Conservation (phyloP, 78 protist species). For the Emiliania huxleyi region DNA sequence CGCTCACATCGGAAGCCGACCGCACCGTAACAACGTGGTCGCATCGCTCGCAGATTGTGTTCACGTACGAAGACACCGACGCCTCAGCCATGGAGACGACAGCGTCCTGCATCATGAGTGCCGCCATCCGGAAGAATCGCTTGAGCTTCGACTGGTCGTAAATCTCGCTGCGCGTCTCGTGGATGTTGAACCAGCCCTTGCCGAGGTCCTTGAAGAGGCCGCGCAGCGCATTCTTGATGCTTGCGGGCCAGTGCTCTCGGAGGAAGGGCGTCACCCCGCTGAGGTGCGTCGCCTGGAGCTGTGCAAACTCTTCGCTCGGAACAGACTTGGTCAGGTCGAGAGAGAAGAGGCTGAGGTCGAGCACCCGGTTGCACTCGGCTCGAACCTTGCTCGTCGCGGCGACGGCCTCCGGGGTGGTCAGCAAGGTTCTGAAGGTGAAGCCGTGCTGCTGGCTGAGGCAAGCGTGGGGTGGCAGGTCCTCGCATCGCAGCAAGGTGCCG, state of each 20-base stretch:
- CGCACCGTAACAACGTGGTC: background rate
- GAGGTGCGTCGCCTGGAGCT: constrained; percentile 43
- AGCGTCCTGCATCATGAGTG: constrained; percentile 73
- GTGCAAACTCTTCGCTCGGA: constrained; percentile 59
- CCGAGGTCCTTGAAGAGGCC: constrained; percentile 50
- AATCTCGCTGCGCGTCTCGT: constrained; percentile 57
- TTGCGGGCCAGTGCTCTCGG: constrained; percentile 22
- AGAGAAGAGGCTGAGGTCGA: constrained; percentile 33
- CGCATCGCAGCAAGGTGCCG: background rate
- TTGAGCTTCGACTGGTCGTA: constrained; percentile 75
- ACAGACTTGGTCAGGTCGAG: constrained; percentile 33
- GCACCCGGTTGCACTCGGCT: constrained; percentile 45
- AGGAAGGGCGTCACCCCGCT: background rate
- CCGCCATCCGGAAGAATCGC: constrained; percentile 58
- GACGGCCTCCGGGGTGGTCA: constrained; percentile 33
- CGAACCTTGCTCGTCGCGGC: constrained; percentile 42
- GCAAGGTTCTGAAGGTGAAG: background rate
- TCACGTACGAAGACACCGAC: constrained; percentile 32
- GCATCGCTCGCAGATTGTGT: constrained; percentile 29
- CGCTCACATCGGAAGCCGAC: background rate
- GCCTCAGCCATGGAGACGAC: constrained; percentile 54
- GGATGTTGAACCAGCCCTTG: constrained; percentile 86
- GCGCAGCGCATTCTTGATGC: constrained; percentile 35
- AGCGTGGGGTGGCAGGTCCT: background rate
- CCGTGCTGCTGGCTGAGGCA: background rate